These are phyloP conservation scores for Trichosporon ovoides DNA, from an alignment of 1,284 basidiomycete genomes.

Conservation along the genomic window DNA sequence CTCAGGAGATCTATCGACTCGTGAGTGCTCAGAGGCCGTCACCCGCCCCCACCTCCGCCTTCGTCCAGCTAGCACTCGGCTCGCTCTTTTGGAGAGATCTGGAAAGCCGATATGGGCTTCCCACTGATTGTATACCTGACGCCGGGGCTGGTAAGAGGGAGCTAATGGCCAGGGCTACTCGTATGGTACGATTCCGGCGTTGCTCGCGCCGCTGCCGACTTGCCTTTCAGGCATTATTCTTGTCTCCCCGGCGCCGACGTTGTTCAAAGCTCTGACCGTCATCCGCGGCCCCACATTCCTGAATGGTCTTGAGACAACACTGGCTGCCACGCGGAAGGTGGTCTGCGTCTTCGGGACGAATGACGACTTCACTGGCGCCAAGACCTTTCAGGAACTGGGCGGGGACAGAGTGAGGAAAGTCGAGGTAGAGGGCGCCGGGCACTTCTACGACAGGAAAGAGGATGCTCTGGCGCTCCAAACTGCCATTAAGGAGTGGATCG, in stretches of 20 bases:
- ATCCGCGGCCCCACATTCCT: constrained; percentile 28
- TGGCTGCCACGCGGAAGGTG: constrained; percentile 15
- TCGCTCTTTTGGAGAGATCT: too few relatives aligned
- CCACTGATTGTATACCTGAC: not conserved
- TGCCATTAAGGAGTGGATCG: constrained; percentile 29
- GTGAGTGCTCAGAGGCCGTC: not conserved
- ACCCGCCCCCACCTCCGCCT: not conserved
- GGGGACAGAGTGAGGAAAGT: constrained; percentile 15
- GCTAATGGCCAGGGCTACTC: constrained; percentile 39
- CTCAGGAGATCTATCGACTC: constrained; percentile 12
- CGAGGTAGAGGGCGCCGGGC: constrained; percentile 34
- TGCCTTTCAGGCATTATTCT: constrained; percentile 19
- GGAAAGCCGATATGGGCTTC: too few relatives aligned
- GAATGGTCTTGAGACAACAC: constrained; percentile 12
- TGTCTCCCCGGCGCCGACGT: constrained; percentile 36
- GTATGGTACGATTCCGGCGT: constrained; percentile 32
- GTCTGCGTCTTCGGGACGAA: constrained; percentile 25
- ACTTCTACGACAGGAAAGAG: constrained; percentile 30
- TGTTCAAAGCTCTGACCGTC: constrained; percentile 28
- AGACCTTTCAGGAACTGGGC: constrained; percentile 20
- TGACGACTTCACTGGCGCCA: constrained; percentile 36
- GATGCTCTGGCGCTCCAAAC: constrained; percentile 21
- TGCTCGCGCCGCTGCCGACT: constrained; percentile 21
- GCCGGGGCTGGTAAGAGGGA: too few relatives aligned
- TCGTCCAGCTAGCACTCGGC: too few relatives aligned